A percentile compares a stretch with the other conserved stretches of the same genome.
These are phyloP conservation scores for Fomitopsis pulvina DNA, from an alignment of 768 basidiomycete genomes.

Conservation along the genomic window DNA sequence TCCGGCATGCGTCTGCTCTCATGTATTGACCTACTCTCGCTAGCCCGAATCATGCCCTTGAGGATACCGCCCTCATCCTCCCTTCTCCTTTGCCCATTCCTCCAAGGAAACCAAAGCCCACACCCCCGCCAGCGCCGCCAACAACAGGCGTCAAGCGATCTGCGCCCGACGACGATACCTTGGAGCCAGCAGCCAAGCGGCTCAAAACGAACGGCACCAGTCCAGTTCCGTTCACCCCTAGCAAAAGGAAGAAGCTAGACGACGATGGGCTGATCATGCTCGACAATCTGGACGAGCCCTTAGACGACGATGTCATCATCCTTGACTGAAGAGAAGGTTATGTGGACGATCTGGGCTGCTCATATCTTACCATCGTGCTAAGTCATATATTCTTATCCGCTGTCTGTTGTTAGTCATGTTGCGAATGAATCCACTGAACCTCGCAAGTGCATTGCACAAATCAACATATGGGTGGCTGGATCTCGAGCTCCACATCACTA, in stretches of 20 bases:
- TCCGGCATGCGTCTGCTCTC: neutral
- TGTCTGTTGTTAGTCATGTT: neutral
- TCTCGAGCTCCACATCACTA: slow-evolving; percentile 11
- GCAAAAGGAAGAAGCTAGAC: slow-evolving; percentile 59
- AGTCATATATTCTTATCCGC: neutral
- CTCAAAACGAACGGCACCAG: slow-evolving; percentile 27
- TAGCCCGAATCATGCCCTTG: slow-evolving; percentile 51
- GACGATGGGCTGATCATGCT: slow-evolving; percentile 70
- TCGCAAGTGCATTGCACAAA: neutral
- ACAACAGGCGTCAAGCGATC: slow-evolving; percentile 49
- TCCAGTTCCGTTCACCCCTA: slow-evolving; percentile 40
- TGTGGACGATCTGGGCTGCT: neutral
- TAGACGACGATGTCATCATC: slow-evolving; percentile 50
- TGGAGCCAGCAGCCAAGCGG: slow-evolving; percentile 48
- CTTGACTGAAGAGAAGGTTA: slow-evolving; percentile 34
- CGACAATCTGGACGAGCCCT: slow-evolving; percentile 46
- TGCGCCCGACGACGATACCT: slow-evolving; percentile 37
- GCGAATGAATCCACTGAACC: neutral
- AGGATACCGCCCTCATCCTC: slow-evolving; percentile 51
- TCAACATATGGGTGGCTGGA: neutral
- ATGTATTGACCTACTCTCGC: neutral
- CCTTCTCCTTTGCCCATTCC: slow-evolving; percentile 61
- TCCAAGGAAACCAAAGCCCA: slow-evolving; percentile 28
- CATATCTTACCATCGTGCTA: neutral
- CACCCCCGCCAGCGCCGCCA: slow-evolving; percentile 35